Percentiles rank a stretch among this genome's conserved stretches.
phyloP scores from a whole-genome alignment of 2,329 filamentous ascomycete genomes.

The Macroventuria anomochaeta region DNA sequence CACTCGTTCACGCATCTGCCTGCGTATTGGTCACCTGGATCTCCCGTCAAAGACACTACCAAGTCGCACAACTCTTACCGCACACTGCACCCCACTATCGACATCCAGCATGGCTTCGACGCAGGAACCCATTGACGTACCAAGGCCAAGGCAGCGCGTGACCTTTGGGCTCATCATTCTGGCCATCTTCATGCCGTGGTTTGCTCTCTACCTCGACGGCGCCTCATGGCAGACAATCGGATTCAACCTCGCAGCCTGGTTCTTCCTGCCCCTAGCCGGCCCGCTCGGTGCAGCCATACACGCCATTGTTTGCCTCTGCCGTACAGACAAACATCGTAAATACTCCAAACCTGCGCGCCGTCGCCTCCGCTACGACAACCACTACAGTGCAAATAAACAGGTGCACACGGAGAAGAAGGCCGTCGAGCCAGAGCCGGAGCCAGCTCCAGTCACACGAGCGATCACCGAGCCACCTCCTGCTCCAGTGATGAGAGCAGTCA shows the following conservation, averaged over 20 bases:
- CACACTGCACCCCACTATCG: not conserved
- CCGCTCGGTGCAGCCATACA: slow-evolving; percentile 5
- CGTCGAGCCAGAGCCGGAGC: not conserved
- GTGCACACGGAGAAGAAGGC: not conserved
- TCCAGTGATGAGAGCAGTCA: slow-evolving; percentile 6
- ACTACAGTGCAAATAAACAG: not conserved
- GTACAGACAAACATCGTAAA: slow-evolving; percentile 11
- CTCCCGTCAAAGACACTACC: not conserved
- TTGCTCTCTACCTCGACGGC: slow-evolving; percentile 33
- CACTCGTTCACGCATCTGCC: slow-evolving; percentile 6
- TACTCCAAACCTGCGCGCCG: slow-evolving; percentile 13
- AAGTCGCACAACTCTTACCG: not conserved
- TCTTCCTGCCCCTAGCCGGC: slow-evolving; percentile 10
- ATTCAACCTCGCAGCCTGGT: slow-evolving; percentile 12
- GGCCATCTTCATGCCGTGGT: slow-evolving; percentile 21
- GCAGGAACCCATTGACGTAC: slow-evolving; percentile 11
- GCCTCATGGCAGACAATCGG: slow-evolving; percentile 9
- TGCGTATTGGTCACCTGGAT: slow-evolving; percentile 4
- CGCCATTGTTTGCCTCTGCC: slow-evolving; percentile 22
- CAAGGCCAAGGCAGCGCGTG: slow-evolving; percentile 11
- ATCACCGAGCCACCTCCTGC: not conserved
- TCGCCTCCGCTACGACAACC: slow-evolving; percentile 10
- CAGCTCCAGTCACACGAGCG: not conserved
- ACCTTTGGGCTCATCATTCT: slow-evolving; percentile 22
- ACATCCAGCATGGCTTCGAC: slow-evolving; percentile 4